Conservation (phyloP, 1,139 yeast genomes). For the Suhomyces atakaporum region DNA sequence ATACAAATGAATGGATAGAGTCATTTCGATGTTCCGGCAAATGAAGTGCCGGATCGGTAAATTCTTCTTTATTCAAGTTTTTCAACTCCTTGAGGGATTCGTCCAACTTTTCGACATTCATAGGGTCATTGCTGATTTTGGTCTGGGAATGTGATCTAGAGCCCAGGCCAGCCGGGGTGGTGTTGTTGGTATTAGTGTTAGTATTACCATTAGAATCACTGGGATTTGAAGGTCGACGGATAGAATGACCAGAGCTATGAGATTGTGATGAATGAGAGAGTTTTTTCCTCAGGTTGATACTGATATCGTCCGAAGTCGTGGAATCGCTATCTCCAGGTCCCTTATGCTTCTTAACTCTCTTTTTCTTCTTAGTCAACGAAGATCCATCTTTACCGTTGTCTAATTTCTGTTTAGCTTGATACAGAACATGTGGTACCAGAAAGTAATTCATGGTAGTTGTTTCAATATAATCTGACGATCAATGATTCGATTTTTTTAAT, state of each 20-base stretch:
- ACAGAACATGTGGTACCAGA: slow-evolving; percentile 20
- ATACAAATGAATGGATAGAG: not conserved
- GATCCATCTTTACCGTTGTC: slow-evolving; percentile 14
- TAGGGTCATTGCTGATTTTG: slow-evolving; percentile 2
- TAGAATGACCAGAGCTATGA: slow-evolving; percentile 3
- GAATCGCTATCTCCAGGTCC: slow-evolving; percentile 5
- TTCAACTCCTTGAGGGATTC: slow-evolving; percentile 2
- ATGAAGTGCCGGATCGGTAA: not conserved
- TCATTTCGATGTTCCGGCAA: not conserved
- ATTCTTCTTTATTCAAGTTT: not conserved
- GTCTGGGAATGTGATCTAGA: not conserved
- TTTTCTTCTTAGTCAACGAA: slow-evolving; percentile 16
- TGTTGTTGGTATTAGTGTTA: too few relatives aligned
- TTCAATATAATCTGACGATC: too few relatives aligned
- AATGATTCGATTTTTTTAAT: too few relatives aligned
- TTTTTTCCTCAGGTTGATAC: slow-evolving; percentile 6
- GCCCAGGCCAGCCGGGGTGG: slow-evolving; percentile 1
- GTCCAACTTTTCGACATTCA: slow-evolving; percentile 1
- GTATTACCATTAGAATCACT: slow-evolving; percentile 3
- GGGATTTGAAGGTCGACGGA: slow-evolving; percentile 1
- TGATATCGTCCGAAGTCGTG: slow-evolving; percentile 3
- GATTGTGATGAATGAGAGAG: slow-evolving; percentile 8
- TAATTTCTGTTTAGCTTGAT: slow-evolving; percentile 21
- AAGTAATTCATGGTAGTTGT: slow-evolving; percentile 21
- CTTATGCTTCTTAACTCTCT: slow-evolving; percentile 12